Base-by-base conservation (phyloP, 1,284 basidiomycete species). In the Ganoderma leucocontextum region DNA sequence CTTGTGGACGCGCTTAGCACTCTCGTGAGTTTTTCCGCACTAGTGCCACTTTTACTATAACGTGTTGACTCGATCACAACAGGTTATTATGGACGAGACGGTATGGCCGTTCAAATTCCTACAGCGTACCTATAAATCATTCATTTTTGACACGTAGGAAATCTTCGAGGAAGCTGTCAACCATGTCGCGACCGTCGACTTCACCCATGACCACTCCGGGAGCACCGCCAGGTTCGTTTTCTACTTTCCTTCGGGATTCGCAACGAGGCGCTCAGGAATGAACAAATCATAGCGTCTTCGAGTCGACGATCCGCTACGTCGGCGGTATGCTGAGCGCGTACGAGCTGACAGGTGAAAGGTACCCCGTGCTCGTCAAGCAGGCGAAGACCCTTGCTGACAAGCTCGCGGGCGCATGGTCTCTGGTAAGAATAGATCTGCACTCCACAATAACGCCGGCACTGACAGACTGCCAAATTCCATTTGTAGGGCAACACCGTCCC, bases 241-340 rank as follows among this genome's bases (percentile, higher is more conserved):
- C 12, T 17, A 13, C 38, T 60, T 41, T n/a, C 38, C 9, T 38
- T 60, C 36, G 5, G 13, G 29, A 22, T 22, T 65, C 60, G 10
- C n/a, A n/a, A 62, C 17, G 49, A 19, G 33, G 39, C 64, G 47
- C 60, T 29, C 35, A 33, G 15, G 13, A 25, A 0, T 4, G 44
- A 10, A 47, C 44, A 10, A 15, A 41, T 41, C 41, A 38, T 69
- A 92, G 92, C 63, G 84, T 95, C 4, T 97, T 97, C 76, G 96
- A 97, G 82, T 96, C 94, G 0, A 94, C 91, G 0, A 98, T 98
- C 71, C 92, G 96, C 19, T 96, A 87, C 84, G 77, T 92, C 2
- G 91, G 84, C 9, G 88, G 89, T 4, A 79, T 91, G 42, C 78
- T 98, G 36, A 92, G 92, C 60, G 91, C 95, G 0, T 96, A 94